A percentile compares a stretch with the other conserved stretches of the same genome.
Evolutionary conservation across 768 basidiomycete species (phyloP).

Genomic region (Tylopilus felleus): DNA sequence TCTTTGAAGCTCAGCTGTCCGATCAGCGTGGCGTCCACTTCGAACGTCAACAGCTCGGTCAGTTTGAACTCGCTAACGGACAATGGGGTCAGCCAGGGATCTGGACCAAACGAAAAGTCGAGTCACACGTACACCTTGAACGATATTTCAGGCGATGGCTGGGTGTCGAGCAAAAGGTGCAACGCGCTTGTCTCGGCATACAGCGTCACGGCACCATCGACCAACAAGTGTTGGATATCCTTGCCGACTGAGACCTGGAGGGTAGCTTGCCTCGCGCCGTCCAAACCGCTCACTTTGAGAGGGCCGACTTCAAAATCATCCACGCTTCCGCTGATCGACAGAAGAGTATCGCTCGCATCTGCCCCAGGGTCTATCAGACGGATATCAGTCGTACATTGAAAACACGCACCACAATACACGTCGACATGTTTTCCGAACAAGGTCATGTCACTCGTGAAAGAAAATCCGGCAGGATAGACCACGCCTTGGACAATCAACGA

Average conservation of each 20-base stretch:
- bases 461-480: constrained; percentile 6
- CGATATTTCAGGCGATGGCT: constrained; percentile 1
- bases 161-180: constrained; percentile 1
- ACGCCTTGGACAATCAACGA: not conserved
- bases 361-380: not conserved
- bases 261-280: not conserved
- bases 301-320: constrained; percentile 3
- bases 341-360: not conserved
- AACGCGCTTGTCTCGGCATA: not conserved
- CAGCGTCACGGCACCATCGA: constrained; percentile 4
- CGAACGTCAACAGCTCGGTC: constrained; percentile 3
- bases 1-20: constrained; percentile 2
- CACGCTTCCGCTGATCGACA: constrained; percentile 4
- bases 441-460: constrained; percentile 4
- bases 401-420: constrained; percentile 1
- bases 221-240: not conserved
- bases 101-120: not conserved
- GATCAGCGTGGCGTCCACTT: constrained; percentile 7
- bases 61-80: constrained; percentile 1
- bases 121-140: constrained; percentile 3
- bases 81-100: not conserved
- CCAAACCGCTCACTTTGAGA: constrained; percentile 1
- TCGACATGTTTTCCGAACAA: constrained; percentile 1
- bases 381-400: not conserved
- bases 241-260: constrained; percentile 5